A percentile compares a stretch with the other conserved stretches of the same genome.
Evolutionary conservation across 2,329 filamentous ascomycete genomes (phyloP).

Genomic region (Apiospora koreana): DNA sequence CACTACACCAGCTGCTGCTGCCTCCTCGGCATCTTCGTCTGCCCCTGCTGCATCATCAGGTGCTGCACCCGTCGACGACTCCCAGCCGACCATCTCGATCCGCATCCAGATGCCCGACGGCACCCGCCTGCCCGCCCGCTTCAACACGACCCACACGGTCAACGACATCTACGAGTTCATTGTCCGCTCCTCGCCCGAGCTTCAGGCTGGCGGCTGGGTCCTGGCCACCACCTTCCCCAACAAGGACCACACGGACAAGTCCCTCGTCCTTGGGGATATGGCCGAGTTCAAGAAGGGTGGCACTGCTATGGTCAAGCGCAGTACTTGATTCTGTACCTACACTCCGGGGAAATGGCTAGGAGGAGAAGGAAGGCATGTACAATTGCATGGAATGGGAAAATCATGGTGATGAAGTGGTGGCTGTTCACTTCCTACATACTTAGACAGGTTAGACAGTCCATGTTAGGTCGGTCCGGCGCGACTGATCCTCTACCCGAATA

Average conservation of each 20-base stretch:
- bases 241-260: slow-evolving; percentile 74
- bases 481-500: background rate
- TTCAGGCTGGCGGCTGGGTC: slow-evolving; percentile 60
- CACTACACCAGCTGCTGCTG: slow-evolving; percentile 29
- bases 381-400: background rate
- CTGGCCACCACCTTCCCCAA: slow-evolving; percentile 82
- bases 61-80: slow-evolving; percentile 57
- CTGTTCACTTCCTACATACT: background rate
- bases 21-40: slow-evolving; percentile 28
- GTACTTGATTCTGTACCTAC: slow-evolving; percentile 15
- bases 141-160: slow-evolving; percentile 78
- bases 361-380: background rate
- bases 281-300: slow-evolving; percentile 67
- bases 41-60: slow-evolving; percentile 17
- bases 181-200: slow-evolving; percentile 59
- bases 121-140: slow-evolving; percentile 74
- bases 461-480: background rate
- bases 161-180: slow-evolving; percentile 79
- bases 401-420: background rate
- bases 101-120: slow-evolving; percentile 80
- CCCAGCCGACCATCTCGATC: slow-evolving; percentile 68
- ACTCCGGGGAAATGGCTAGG: no score
- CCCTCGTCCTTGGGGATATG: slow-evolving; percentile 58
- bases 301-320: slow-evolving; percentile 62
- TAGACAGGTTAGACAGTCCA: background rate